These are phyloP conservation scores for Phialophora verrucosa DNA, from an alignment of 2,329 filamentous ascomycete species.

Conservation along the genomic window DNA sequence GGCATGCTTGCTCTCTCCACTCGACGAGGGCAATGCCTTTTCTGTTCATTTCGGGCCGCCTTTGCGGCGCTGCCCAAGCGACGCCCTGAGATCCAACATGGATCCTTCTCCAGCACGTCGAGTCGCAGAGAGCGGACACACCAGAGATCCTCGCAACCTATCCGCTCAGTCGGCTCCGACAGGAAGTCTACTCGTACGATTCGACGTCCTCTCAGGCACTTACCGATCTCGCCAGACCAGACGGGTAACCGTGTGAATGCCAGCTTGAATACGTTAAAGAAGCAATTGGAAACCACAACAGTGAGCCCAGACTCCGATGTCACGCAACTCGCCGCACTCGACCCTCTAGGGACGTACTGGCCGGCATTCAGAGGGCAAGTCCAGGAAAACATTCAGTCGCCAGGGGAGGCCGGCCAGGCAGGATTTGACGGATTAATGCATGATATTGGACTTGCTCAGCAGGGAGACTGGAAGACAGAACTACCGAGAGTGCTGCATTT, in stretches of 20 bases:
- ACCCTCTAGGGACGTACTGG: slow-evolving; percentile 29
- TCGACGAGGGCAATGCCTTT: slow-evolving; percentile 45
- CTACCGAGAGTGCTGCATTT: slow-evolving; percentile 33
- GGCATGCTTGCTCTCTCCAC: slow-evolving; percentile 30
- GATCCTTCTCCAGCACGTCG: slow-evolving; percentile 41
- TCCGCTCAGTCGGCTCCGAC: not conserved
- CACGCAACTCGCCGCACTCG: slow-evolving; percentile 30
- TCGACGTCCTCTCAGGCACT: slow-evolving; percentile 1
- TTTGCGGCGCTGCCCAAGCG: slow-evolving; percentile 8
- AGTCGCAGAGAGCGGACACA: slow-evolving; percentile 4
- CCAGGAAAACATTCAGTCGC: slow-evolving; percentile 9
- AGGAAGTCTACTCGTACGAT: not conserved
- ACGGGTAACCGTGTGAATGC: slow-evolving; percentile 14
- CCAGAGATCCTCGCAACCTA: not conserved
- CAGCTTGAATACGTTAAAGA: slow-evolving; percentile 23
- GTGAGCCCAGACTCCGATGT: slow-evolving; percentile 21
- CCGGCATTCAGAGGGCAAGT: slow-evolving; percentile 22
- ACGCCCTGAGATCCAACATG: slow-evolving; percentile 40
- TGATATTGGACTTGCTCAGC: slow-evolving; percentile 23
- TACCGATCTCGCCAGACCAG: slow-evolving; percentile 8
- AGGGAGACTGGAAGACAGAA: slow-evolving; percentile 18
- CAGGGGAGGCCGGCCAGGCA: not conserved
- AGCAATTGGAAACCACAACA: slow-evolving; percentile 20
- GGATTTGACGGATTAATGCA: slow-evolving; percentile 23
- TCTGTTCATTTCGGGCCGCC: slow-evolving; percentile 47